A percentile compares a stretch with the other conserved stretches of the same genome.
phyloP scores from a whole-genome alignment of 331 rosid species.

The Pyrus hybrid region DNA sequence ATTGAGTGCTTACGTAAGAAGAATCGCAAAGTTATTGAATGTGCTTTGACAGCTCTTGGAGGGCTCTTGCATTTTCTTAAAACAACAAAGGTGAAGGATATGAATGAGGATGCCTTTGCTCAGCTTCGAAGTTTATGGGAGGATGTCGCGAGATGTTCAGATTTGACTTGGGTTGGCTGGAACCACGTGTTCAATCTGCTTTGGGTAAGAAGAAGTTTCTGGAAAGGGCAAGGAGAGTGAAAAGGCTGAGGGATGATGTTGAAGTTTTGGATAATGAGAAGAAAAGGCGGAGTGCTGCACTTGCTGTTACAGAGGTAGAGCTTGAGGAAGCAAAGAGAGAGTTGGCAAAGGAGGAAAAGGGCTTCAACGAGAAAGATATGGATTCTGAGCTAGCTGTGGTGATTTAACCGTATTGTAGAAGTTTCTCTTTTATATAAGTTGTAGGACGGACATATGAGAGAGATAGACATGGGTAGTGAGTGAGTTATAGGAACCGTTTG shows the following conservation, averaged over 20 bases:
- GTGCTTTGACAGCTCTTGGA: not conserved
- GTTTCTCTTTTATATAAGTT: not conserved
- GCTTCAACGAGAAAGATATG: not conserved
- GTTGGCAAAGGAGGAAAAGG: not conserved
- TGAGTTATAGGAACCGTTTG: not conserved
- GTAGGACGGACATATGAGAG: not conserved
- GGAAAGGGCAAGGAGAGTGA: not conserved
- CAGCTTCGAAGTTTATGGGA: not conserved
- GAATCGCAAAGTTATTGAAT: not conserved
- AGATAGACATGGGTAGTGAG: not conserved
- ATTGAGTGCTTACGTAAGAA: not conserved
- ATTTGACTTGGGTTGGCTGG: slow-evolving; percentile 3
- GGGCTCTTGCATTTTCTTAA: not conserved
- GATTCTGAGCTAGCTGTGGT: not conserved
- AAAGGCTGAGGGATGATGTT: not conserved
- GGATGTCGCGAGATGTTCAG: not conserved
- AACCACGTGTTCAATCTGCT: not conserved
- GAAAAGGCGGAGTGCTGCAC: not conserved
- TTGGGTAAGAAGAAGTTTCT: not conserved
- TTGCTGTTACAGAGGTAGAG: not conserved
- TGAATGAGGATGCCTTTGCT: not conserved
- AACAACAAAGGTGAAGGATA: not conserved
- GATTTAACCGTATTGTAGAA: not conserved
- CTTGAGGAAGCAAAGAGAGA: not conserved
- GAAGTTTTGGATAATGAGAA: not conserved